phyloP scores from a whole-genome alignment of 2,329 filamentous ascomycete genomes.

The Penicillium brasilianum region DNA sequence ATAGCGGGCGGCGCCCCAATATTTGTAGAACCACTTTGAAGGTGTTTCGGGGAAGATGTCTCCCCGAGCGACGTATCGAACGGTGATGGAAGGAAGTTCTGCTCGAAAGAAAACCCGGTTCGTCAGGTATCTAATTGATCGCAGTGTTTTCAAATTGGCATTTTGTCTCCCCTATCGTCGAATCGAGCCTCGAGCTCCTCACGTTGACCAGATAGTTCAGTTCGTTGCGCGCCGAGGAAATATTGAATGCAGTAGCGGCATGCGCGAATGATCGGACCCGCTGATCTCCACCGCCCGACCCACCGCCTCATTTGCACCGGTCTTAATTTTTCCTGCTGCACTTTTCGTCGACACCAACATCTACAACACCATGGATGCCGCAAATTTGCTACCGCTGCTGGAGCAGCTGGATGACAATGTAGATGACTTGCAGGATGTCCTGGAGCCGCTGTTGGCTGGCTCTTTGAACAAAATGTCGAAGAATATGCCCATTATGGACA shows the following conservation, averaged over 20 bases:
- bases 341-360: constrained; percentile 17
- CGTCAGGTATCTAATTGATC: not conserved
- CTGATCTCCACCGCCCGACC: constrained; percentile 24
- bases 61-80: constrained; percentile 17
- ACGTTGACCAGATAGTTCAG: not conserved
- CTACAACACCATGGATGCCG: constrained; percentile 54
- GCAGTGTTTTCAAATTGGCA: not conserved
- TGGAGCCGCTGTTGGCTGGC: constrained; percentile 73
- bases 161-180: not conserved
- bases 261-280: constrained; percentile 16
- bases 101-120: not conserved
- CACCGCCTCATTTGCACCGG: constrained; percentile 29
- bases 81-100: not conserved
- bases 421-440: constrained; percentile 74
- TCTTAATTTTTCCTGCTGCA: constrained; percentile 29
- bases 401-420: constrained; percentile 78
- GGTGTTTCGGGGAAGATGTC: constrained; percentile 21
- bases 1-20: constrained; percentile 39
- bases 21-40: constrained; percentile 44
- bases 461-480: constrained; percentile 70
- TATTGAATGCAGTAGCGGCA: constrained; percentile 11
- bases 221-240: constrained; percentile 4
- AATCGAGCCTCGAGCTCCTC: not conserved
- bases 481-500: constrained; percentile 88
- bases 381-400: constrained; percentile 69